Evolutionary conservation across 2,329 filamentous ascomycete species (phyloP).

Genomic region (Graphium sp.): DNA sequence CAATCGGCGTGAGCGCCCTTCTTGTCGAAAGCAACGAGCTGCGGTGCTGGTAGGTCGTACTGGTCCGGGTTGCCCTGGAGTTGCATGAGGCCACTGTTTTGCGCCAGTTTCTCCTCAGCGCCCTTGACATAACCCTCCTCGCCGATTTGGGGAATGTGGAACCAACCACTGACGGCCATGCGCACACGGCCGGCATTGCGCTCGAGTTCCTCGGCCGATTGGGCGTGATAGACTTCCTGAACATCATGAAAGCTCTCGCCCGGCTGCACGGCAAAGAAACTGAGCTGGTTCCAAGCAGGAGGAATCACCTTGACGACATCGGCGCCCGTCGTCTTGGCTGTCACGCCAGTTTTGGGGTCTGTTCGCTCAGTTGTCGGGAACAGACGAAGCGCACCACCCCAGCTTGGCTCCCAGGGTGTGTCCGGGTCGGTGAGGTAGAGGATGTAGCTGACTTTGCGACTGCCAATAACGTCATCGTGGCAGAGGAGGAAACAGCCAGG

Average conservation of each 20-base stretch:
- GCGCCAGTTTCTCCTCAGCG: conserved; percentile 72
- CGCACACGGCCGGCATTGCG: conserved; percentile 63
- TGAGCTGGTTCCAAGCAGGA: conserved; percentile 92
- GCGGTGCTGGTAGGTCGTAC: conserved; percentile 63
- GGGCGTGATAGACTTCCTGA: conserved; percentile 80
- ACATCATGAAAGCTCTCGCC: conserved; percentile 99
- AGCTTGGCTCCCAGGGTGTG: conserved; percentile 72
- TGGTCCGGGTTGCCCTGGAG: conserved; percentile 81
- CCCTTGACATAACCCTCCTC: conserved; percentile 85
- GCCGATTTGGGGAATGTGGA: conserved; percentile 88
- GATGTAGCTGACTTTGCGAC: conserved; percentile 87
- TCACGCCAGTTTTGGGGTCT: conserved; percentile 47
- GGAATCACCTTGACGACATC: conserved; percentile 73
- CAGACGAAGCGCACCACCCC: conserved; percentile 81
- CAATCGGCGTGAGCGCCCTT: conserved; percentile 37
- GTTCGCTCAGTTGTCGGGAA: conserved; percentile 55
- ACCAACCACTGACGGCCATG: conserved; percentile 99
- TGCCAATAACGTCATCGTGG: conserved; percentile 98
- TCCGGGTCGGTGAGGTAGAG: conserved; percentile 91
- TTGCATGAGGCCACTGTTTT: conserved; percentile 83
- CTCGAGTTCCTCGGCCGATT: conserved; percentile 38
- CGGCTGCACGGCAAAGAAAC: conserved; percentile 94
- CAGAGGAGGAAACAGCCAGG: conserved; percentile 90
- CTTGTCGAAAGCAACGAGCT: conserved; percentile 28
- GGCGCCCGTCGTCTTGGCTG: conserved; percentile 64